Conservation (phyloP, 1,284 basidiomycete species). For the Naganishia cerealis region DNA sequence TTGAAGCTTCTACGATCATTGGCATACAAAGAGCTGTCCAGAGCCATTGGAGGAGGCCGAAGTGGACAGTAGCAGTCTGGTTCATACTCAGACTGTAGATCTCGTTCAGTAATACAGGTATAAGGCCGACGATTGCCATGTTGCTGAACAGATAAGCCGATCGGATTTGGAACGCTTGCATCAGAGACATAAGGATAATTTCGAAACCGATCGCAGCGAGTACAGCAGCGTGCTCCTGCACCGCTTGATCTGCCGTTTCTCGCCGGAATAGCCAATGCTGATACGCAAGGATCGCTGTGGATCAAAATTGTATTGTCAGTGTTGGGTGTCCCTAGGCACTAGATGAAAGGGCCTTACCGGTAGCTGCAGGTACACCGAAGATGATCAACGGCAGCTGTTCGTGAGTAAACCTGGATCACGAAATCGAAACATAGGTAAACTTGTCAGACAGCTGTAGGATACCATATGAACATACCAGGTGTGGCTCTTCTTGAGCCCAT, state of each 20-base stretch:
- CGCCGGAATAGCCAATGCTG: constrained; percentile 35
- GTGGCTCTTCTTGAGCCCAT: constrained; percentile 62
- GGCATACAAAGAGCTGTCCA: constrained; percentile 66
- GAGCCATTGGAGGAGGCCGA: constrained; percentile 63
- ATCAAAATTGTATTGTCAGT: background rate
- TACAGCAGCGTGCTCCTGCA: constrained; percentile 65
- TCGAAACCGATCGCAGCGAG: constrained; percentile 66
- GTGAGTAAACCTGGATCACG: constrained; percentile 70
- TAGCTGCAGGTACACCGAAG: constrained; percentile 73
- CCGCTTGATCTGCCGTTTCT: constrained; percentile 34
- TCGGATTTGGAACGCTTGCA: constrained; percentile 55
- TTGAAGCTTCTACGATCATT: constrained; percentile 68
- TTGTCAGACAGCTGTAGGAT: background rate
- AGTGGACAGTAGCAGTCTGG: constrained; percentile 31
- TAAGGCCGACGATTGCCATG: constrained; percentile 40
- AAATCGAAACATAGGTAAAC: background rate
- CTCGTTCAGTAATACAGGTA: constrained; percentile 41
- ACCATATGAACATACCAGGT: constrained; percentile 46
- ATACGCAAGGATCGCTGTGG: constrained; percentile 35
- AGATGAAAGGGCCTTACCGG: constrained; percentile 59
- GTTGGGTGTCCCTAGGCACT: background rate
- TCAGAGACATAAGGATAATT: constrained; percentile 55
- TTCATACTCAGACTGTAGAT: constrained; percentile 25
- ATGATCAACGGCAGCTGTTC: constrained; percentile 70
- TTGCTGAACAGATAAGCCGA: constrained; percentile 54